These are phyloP conservation scores for Brasilioporus rufonigricans DNA, from an alignment of 768 basidiomycete genomes.

Conservation along the genomic window DNA sequence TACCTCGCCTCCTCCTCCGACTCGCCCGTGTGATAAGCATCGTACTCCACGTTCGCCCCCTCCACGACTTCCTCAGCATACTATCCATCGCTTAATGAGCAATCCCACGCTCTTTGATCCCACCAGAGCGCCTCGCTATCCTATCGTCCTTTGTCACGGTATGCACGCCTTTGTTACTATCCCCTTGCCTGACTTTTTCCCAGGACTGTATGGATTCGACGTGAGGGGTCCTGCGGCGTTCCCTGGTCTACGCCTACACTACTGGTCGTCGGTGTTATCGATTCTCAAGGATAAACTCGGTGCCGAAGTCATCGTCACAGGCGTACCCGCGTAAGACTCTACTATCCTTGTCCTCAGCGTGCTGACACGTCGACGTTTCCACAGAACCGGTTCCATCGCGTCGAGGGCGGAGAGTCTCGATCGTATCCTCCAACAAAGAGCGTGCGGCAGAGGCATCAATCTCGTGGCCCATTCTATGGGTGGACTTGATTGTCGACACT, in stretches of 20 bases:
- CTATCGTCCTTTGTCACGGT: constrained; percentile 97
- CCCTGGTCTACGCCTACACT: constrained; percentile 83
- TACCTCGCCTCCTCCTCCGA: constrained; percentile 2
- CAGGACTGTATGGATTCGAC: constrained; percentile 94
- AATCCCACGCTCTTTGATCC: constrained; percentile 81
- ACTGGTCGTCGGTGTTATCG: constrained; percentile 88
- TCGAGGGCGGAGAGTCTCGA: constrained; percentile 79
- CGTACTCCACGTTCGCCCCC: background rate
- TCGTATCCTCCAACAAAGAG: constrained; percentile 60
- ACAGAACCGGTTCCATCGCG: constrained; percentile 84
- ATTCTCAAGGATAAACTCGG: constrained; percentile 79
- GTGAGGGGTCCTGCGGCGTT: constrained; percentile 80
- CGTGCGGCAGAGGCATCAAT: constrained; percentile 80
- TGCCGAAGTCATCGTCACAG: constrained; percentile 94
- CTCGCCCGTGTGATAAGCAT: constrained; percentile 11
- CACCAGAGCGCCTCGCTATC: constrained; percentile 75
- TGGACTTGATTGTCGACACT: constrained; percentile 89
- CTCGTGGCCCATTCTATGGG: constrained; percentile 98
- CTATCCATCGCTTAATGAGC: constrained; percentile 67
- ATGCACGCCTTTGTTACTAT: background rate
- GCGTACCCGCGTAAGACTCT: constrained; percentile 78
- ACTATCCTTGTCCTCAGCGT: background rate
- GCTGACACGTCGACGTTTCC: background rate
- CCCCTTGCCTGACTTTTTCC: background rate
- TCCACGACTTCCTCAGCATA: constrained; percentile 20